phyloP scores from a whole-genome alignment of 2,329 filamentous ascomycete genomes.

The Fusarium sp. region DNA sequence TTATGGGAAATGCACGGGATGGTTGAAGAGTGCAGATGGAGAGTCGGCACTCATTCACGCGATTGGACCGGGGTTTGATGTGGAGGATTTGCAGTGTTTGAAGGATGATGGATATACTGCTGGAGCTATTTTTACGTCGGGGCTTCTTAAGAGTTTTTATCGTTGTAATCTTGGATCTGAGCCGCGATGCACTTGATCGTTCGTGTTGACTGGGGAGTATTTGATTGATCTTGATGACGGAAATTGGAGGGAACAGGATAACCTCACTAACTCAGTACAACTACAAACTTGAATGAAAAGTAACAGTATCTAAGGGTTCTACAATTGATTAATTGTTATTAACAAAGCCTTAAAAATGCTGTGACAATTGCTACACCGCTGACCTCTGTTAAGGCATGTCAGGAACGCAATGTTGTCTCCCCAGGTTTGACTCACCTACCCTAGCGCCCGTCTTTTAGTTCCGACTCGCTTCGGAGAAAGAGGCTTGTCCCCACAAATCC shows the following conservation, averaged over 20 bases:
- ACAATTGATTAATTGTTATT: background rate
- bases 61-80: background rate
- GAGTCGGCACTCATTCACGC: background rate
- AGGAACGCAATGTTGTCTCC: background rate
- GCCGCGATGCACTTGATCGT: background rate
- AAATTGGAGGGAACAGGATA: too few relatives aligned
- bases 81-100: background rate
- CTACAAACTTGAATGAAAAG: background rate
- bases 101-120: background rate
- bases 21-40: background rate
- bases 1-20: background rate
- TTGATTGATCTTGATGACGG: too few relatives aligned
- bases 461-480: background rate
- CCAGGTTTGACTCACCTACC: background rate
- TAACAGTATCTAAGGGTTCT: background rate
- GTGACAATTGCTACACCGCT: background rate
- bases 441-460: background rate
- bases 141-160: background rate
- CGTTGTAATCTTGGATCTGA: background rate
- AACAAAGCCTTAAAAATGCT: background rate
- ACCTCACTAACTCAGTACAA: too few relatives aligned
- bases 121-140: background rate
- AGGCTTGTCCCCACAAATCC: background rate
- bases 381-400: background rate
- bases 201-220: too few relatives aligned